Evolutionary conservation across 306 rosid species (phyloP).

Genomic region (Glycine soja): DNA sequence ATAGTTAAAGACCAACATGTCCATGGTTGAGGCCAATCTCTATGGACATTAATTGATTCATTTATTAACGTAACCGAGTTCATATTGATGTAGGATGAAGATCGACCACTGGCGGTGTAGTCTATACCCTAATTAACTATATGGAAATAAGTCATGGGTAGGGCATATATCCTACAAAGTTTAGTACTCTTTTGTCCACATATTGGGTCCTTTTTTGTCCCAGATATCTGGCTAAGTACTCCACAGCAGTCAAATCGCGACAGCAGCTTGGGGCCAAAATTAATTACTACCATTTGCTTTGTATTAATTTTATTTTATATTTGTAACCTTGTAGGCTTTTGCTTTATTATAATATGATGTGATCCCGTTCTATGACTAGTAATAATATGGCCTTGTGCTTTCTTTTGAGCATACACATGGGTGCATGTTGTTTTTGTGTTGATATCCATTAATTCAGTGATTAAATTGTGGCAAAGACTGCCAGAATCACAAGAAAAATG

Average conservation of each 20-base stretch:
- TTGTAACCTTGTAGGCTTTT: too few relatives aligned
- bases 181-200: constrained; percentile 14
- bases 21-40: background rate
- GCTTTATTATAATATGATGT: too few relatives aligned
- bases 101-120: background rate
- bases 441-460: background rate
- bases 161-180: background rate
- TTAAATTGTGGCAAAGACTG: background rate
- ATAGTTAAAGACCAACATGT: too few relatives aligned
- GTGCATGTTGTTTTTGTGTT: background rate
- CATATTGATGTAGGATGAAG: constrained; percentile 39
- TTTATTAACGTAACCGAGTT: background rate
- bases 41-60: background rate
- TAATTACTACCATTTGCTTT: background rate
- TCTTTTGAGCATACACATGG: background rate
- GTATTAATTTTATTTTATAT: background rate
- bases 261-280: constrained; percentile 13
- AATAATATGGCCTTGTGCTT: background rate
- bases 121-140: background rate
- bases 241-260: background rate
- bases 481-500: too few relatives aligned
- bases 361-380: background rate
- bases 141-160: constrained; percentile 16
- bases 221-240: background rate
- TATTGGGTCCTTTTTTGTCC: constrained; percentile 44